Evolutionary conservation across 306 rosid species (phyloP).

Genomic region (Aeschynomene evenia): DNA sequence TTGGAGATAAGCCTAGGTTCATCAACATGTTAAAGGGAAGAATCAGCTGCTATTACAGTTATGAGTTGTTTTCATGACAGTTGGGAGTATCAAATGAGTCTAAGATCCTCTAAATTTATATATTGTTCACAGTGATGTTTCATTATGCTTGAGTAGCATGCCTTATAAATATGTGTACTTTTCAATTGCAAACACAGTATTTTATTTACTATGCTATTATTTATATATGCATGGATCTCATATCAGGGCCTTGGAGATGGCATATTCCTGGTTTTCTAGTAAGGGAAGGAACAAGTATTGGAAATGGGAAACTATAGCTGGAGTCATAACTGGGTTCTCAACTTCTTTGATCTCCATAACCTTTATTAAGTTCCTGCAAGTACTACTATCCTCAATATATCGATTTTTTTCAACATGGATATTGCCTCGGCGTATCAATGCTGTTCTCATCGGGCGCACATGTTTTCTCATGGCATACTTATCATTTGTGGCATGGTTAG

Average conservation of each 20-base stretch:
- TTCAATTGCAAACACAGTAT: not conserved
- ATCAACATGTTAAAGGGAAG: not conserved
- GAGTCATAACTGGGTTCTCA: slow-evolving; percentile 62
- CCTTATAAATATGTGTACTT: slow-evolving; percentile 9
- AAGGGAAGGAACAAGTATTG: slow-evolving; percentile 41
- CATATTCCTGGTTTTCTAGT: slow-evolving; percentile 51
- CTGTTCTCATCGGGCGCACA: slow-evolving; percentile 39
- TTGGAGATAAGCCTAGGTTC: slow-evolving; percentile 1
- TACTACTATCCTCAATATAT: slow-evolving; percentile 41
- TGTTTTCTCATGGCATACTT: slow-evolving; percentile 65
- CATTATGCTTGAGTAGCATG: slow-evolving; percentile 4
- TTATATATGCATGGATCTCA: slow-evolving; percentile 24
- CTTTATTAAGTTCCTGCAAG: slow-evolving; percentile 49
- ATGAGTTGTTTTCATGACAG: not conserved
- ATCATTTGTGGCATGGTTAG: slow-evolving; percentile 65
- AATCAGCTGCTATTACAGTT: not conserved
- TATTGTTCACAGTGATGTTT: not conserved
- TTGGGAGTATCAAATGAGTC: slow-evolving; percentile 8
- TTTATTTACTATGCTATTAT: slow-evolving; percentile 19
- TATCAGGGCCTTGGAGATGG: slow-evolving; percentile 64
- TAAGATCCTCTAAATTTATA: slow-evolving; percentile 14
- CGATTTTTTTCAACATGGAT: slow-evolving; percentile 28
- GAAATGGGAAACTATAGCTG: slow-evolving; percentile 74
- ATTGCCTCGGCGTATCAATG: slow-evolving; percentile 30
- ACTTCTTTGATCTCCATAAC: slow-evolving; percentile 67